These are phyloP conservation scores for Sclerotinia borealis DNA, from an alignment of 2,329 filamentous ascomycete species.

Conservation along the genomic window DNA sequence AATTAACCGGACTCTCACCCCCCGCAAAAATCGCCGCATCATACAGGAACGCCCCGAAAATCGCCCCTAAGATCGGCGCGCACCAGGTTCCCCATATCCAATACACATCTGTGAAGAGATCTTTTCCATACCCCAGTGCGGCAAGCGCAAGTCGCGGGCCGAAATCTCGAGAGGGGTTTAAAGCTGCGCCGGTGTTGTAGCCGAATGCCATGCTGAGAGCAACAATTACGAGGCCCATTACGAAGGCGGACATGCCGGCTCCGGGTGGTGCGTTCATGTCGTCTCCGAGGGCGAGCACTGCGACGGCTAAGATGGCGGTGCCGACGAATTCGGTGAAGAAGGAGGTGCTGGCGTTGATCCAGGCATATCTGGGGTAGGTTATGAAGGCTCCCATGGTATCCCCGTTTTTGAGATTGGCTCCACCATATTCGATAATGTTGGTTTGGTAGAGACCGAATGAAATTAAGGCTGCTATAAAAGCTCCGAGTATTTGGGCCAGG, in stretches of 20 bases:
- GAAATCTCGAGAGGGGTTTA: slow-evolving; percentile 46
- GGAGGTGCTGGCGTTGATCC: slow-evolving; percentile 34
- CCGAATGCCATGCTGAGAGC: slow-evolving; percentile 37
- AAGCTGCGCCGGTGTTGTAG: slow-evolving; percentile 41
- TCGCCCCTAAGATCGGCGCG: slow-evolving; percentile 35
- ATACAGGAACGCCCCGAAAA: slow-evolving; percentile 43
- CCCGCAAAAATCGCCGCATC: slow-evolving; percentile 46
- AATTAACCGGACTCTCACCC: slow-evolving; percentile 46
- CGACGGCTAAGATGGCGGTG: slow-evolving; percentile 36
- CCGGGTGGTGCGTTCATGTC: slow-evolving; percentile 43
- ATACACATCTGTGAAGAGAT: slow-evolving; percentile 38
- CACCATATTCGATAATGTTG: slow-evolving; percentile 30
- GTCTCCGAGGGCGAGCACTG: slow-evolving; percentile 41
- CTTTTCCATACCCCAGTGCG: slow-evolving; percentile 39
- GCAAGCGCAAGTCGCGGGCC: slow-evolving; percentile 42
- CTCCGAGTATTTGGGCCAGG: slow-evolving; percentile 46
- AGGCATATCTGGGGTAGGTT: slow-evolving; percentile 38
- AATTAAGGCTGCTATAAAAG: slow-evolving; percentile 43
- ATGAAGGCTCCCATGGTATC: slow-evolving; percentile 39
- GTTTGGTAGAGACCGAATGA: slow-evolving; percentile 40
- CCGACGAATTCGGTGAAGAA: slow-evolving; percentile 45
- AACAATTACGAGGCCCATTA: slow-evolving; percentile 40
- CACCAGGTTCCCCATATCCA: slow-evolving; percentile 39
- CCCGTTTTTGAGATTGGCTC: slow-evolving; percentile 20
- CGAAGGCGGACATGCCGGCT: slow-evolving; percentile 45